A percentile compares a stretch with the other conserved stretches of the same genome.
Evolutionary conservation across 345 rosid genomes (phyloP).

Genomic region (Geranium brycei): DNA sequence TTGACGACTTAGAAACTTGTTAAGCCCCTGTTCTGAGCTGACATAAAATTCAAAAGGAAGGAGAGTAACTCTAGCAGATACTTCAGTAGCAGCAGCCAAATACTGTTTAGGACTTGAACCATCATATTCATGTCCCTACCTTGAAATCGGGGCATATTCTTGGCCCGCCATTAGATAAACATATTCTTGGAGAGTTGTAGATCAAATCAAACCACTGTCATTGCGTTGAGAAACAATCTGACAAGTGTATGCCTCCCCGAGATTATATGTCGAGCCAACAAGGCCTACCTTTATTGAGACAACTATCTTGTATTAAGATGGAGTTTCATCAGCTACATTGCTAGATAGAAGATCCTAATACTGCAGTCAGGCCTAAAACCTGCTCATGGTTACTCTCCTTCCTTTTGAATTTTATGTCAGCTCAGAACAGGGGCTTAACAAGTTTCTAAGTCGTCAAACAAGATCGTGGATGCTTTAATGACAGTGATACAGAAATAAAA

Average conservation of each 20-base stretch:
- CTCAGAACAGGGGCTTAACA: conserved; percentile 60
- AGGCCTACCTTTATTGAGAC: conserved; percentile 25
- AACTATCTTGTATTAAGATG: not conserved
- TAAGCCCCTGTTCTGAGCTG: conserved; percentile 53
- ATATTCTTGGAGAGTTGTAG: conserved; percentile 15
- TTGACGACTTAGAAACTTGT: too few relatives aligned
- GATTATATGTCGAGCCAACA: conserved; percentile 16
- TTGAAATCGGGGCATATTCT: conserved; percentile 16
- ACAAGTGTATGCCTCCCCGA: conserved; percentile 15
- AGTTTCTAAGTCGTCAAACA: too few relatives aligned
- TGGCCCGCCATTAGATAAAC: conserved; percentile 16
- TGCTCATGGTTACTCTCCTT: too few relatives aligned
- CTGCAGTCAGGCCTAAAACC: too few relatives aligned
- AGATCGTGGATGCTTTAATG: conserved; percentile 15
- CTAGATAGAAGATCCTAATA: too few relatives aligned
- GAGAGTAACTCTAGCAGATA: conserved; percentile 15
- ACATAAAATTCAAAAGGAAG: conserved; percentile 53
- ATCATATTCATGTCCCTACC: conserved; percentile 16
- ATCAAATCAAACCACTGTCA: conserved; percentile 10
- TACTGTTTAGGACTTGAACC: conserved; percentile 1
- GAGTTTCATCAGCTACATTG: not conserved
- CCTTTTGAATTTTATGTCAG: too few relatives aligned
- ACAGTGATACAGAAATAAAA: conserved; percentile 27
- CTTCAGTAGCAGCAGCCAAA: conserved; percentile 4
- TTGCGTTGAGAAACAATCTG: conserved; percentile 19